phyloP scores from a whole-genome alignment of 805 yeast genomes.

The Cyberlindnera veronae region DNA sequence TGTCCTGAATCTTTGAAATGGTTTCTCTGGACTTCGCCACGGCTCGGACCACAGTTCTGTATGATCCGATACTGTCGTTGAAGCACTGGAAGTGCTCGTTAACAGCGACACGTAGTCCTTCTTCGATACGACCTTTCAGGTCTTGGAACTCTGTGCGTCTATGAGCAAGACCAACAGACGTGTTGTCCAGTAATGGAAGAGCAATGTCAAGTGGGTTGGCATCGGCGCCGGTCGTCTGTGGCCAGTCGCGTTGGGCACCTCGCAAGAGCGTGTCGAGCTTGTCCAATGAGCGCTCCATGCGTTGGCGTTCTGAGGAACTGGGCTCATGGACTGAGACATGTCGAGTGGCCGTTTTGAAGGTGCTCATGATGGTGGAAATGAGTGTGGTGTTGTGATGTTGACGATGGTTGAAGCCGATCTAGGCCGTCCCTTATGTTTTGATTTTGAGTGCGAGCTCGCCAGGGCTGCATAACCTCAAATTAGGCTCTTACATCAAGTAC shows the following conservation, averaged over 20 bases:
- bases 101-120: constrained; percentile 63
- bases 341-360: no score
- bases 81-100: constrained; percentile 80
- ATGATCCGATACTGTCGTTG: constrained; percentile 81
- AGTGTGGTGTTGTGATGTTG: no score
- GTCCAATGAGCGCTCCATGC: constrained; percentile 21
- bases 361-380: no score
- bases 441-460: no score
- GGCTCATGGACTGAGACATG: neutral
- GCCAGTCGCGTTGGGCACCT: constrained; percentile 44
- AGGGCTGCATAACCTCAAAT: no score
- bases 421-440: no score
- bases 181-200: constrained; percentile 73
- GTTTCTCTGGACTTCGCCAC: constrained; percentile 64
- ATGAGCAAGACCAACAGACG: constrained; percentile 88
- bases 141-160: constrained; percentile 62
- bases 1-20: constrained; percentile 43
- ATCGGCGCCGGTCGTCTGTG: constrained; percentile 44
- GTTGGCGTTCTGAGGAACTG: neutral
- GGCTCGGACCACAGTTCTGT: constrained; percentile 62
- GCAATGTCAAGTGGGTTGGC: constrained; percentile 87
- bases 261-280: constrained; percentile 18
- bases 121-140: constrained; percentile 53
- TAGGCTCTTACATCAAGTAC: no score
- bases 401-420: no score